These are phyloP conservation scores for Cercospora beticola DNA, from an alignment of 2,329 filamentous ascomycete genomes.

Conservation along the genomic window DNA sequence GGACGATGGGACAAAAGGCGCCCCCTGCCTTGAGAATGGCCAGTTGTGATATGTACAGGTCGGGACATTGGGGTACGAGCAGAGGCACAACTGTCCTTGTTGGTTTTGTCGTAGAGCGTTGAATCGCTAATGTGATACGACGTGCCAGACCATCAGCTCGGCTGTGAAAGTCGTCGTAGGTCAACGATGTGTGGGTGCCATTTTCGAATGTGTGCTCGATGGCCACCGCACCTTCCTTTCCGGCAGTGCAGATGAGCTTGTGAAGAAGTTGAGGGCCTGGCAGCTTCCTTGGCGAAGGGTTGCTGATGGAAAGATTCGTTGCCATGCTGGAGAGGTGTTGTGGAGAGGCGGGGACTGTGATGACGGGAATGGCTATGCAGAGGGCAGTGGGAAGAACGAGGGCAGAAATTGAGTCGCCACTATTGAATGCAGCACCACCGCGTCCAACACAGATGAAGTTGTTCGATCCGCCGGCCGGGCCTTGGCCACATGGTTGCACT, in stretches of 20 bases:
- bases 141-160: slow-evolving; percentile 58
- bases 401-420: neutral
- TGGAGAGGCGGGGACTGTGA: neutral
- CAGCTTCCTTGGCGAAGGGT: slow-evolving; percentile 53
- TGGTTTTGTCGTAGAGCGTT: slow-evolving; percentile 18
- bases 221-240: slow-evolving; percentile 48
- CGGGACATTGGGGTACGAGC: slow-evolving; percentile 71
- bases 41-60: slow-evolving; percentile 74
- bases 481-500: neutral
- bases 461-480: neutral
- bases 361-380: neutral
- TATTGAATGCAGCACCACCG: slow-evolving; percentile 4
- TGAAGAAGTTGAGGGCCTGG: slow-evolving; percentile 60
- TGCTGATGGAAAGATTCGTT: slow-evolving; percentile 55
- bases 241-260: slow-evolving; percentile 57
- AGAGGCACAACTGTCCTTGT: slow-evolving; percentile 64
- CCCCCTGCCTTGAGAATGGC: slow-evolving; percentile 78
- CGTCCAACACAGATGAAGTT: neutral
- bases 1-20: slow-evolving; percentile 80
- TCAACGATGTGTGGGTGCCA: slow-evolving; percentile 50
- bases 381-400: neutral
- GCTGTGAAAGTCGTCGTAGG: slow-evolving; percentile 63
- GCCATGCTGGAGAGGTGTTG: slow-evolving; percentile 15
- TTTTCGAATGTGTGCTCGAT: slow-evolving; percentile 63
- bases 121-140: slow-evolving; percentile 44